Evolutionary conservation across 371 early-diverging fungal genomes (phyloP), one percentile per base, ranked within the genome.

Genomic region (Mortierella sp.): DNA sequence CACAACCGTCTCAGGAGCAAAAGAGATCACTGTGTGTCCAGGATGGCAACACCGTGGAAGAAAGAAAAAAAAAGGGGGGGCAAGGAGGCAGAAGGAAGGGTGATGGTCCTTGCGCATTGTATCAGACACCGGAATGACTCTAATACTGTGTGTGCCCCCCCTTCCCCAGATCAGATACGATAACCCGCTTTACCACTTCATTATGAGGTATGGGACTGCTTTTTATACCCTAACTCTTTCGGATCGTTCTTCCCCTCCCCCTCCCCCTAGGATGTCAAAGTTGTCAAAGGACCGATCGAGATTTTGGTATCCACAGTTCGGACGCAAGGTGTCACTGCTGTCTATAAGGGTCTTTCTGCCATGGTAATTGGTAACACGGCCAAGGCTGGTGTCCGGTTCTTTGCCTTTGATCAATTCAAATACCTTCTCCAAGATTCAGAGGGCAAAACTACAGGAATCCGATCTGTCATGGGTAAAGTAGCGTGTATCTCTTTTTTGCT

Each of bases 341-440:
- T 96, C n/a, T 96, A 96, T 82, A 85, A 87, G 2, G 95, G 96
- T 16, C 84, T 94, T 3, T 88, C 93, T 19, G 93, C 97, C 0
- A 85, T 96, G 77, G 92, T 94, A 12, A 87, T 94, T 71, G 98
- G 98, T 16, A 96, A 91, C 64, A 93, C 96, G 0, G 89, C 90
- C 58, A 96, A 96, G 75, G 97, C 96, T 0, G 96, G 93, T 18
- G 94, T 96, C 1, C 91, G 97, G 6, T 97, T 97, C 81, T 82
- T 93, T 47, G 87, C 95, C 7, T 96, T 93, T 81, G 96, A 97
- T 66, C 89, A 90, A 30, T 89, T 95, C 66, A 94, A 93, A 70
- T 85, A 85, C 50, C 73, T 80, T 19, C 82, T 96, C 48, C 84
- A 87, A 21, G 93, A 93, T 66, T 74, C 86, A n/a, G 81, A 93